Percentiles rank a stretch among this genome's conserved stretches.
These are phyloP conservation scores for Mycena vitilis DNA, from an alignment of 768 basidiomycete species.

Conservation along the genomic window DNA sequence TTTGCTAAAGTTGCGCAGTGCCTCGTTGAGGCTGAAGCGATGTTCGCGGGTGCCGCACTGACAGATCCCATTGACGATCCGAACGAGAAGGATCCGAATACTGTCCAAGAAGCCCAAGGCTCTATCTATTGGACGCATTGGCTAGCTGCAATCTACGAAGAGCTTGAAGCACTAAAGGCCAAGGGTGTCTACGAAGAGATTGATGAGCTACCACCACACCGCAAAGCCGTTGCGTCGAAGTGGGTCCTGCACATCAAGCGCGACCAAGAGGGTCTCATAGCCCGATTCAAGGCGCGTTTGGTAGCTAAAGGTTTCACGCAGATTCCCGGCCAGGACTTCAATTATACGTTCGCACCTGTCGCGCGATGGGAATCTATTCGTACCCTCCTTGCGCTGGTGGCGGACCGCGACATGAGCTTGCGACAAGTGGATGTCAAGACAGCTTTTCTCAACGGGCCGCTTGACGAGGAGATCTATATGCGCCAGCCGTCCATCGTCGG, in stretches of 20 bases:
- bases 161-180: slow-evolving; percentile 39
- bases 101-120: slow-evolving; percentile 38
- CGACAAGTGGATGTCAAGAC: slow-evolving; percentile 20
- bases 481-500: too few relatives aligned
- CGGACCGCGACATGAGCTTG: slow-evolving; percentile 41
- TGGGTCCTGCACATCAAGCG: slow-evolving; percentile 32
- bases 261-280: slow-evolving; percentile 18
- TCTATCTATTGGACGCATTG: slow-evolving; percentile 35
- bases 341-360: slow-evolving; percentile 13
- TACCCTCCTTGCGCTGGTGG: slow-evolving; percentile 41
- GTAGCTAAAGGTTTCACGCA: slow-evolving; percentile 41
- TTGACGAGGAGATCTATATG: too few relatives aligned
- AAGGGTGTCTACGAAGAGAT: slow-evolving; percentile 38
- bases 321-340: slow-evolving; percentile 43
- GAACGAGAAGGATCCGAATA: slow-evolving; percentile 24
- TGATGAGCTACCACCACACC: slow-evolving; percentile 23
- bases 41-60: slow-evolving; percentile 24
- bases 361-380: slow-evolving; percentile 25
- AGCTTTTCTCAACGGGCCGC: too few relatives aligned
- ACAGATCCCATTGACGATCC: slow-evolving; percentile 32
- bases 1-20: slow-evolving; percentile 2
- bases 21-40: slow-evolving; percentile 18
- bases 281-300: slow-evolving; percentile 15
- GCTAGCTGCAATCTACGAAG: slow-evolving; percentile 31
- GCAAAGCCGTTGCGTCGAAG: slow-evolving; percentile 34